Conservation (phyloP, 148 eudicot species). For the Rhododendron vialii region DNA sequence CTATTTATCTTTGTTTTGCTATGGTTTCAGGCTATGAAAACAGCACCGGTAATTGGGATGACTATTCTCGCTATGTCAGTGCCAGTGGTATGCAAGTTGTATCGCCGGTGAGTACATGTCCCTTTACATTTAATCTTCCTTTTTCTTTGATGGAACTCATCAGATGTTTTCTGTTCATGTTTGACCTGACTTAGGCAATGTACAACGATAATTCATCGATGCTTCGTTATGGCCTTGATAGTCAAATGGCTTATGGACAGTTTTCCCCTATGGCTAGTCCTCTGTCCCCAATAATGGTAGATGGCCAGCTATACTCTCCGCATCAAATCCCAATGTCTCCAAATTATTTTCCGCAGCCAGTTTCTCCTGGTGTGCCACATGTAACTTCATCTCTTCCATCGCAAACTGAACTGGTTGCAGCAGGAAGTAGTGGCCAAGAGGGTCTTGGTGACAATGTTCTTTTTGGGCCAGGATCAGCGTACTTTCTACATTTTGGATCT, state of each 20-base stretch:
- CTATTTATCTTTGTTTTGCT: background rate
- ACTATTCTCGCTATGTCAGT: slow-evolving; percentile 70
- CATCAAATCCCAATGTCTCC: slow-evolving; percentile 83
- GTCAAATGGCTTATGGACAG: slow-evolving; percentile 89
- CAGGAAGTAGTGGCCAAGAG: slow-evolving; percentile 49
- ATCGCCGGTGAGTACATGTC: slow-evolving; percentile 68
- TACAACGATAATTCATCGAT: slow-evolving; percentile 77
- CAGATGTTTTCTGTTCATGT: slow-evolving; percentile 3
- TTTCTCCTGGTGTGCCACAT: slow-evolving; percentile 70
- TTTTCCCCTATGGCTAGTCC: slow-evolving; percentile 83
- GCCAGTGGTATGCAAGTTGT: slow-evolving; percentile 78
- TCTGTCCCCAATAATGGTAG: slow-evolving; percentile 76
- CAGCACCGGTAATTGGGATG: slow-evolving; percentile 64
- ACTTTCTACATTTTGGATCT: slow-evolving; percentile 36
- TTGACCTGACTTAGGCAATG: slow-evolving; percentile 44
- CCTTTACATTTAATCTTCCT: background rate
- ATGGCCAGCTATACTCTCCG: slow-evolving; percentile 75
- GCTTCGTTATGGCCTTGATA: slow-evolving; percentile 63
- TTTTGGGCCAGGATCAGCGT: slow-evolving; percentile 39
- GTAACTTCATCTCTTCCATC: slow-evolving; percentile 62
- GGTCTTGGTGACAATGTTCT: slow-evolving; percentile 22
- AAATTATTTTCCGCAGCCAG: slow-evolving; percentile 64
- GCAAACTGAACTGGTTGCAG: slow-evolving; percentile 60
- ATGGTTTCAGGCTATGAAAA: slow-evolving; percentile 63
- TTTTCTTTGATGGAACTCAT: background rate